These are phyloP conservation scores for Whalleya microplaca DNA, from an alignment of 2,329 filamentous ascomycete genomes.

Conservation along the genomic window DNA sequence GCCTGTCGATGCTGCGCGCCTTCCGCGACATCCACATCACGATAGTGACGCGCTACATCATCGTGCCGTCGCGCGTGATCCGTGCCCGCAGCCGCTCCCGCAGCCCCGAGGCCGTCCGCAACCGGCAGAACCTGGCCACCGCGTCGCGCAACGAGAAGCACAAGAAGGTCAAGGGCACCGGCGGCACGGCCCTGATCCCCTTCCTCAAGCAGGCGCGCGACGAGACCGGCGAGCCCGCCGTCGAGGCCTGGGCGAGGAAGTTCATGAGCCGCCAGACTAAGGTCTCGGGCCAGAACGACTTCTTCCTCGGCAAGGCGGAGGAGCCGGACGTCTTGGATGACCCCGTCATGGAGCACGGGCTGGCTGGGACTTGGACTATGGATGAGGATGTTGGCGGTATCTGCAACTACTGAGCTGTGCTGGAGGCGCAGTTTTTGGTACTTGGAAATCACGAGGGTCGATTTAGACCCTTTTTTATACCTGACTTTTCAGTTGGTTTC, in stretches of 20 bases:
- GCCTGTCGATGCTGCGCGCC: constrained; percentile 67
- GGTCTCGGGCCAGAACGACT: constrained; percentile 56
- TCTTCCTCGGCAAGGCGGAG: constrained; percentile 60
- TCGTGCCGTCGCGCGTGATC: constrained; percentile 80
- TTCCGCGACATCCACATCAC: constrained; percentile 95
- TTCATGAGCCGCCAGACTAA: constrained; percentile 60
- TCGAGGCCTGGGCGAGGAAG: constrained; percentile 64
- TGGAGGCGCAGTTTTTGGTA: background rate
- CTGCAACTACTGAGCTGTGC: constrained; percentile 50
- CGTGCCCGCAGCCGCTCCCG: constrained; percentile 65
- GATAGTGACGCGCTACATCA: constrained; percentile 94
- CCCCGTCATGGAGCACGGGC: constrained; percentile 51
- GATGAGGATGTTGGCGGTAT: constrained; percentile 76
- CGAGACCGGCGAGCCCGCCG: constrained; percentile 90
- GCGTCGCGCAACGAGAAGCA: constrained; percentile 54
- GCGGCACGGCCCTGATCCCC: constrained; percentile 89
- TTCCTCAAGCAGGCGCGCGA: constrained; percentile 97
- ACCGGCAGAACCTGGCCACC: constrained; percentile 62
- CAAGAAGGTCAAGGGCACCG: constrained; percentile 80
- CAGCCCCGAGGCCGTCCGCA: constrained; percentile 56
- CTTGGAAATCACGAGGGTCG: too few species aligned
- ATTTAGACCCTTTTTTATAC: too few species aligned
- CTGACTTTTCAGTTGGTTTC: too few species aligned
- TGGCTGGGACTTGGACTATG: constrained; percentile 87
- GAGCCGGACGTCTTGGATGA: constrained; percentile 37